Percentiles rank a stretch among this genome's conserved stretches.
Evolutionary conservation across 352 stramenopile genomes (phyloP).

Genomic region (Thraustochytrium sp.): DNA sequence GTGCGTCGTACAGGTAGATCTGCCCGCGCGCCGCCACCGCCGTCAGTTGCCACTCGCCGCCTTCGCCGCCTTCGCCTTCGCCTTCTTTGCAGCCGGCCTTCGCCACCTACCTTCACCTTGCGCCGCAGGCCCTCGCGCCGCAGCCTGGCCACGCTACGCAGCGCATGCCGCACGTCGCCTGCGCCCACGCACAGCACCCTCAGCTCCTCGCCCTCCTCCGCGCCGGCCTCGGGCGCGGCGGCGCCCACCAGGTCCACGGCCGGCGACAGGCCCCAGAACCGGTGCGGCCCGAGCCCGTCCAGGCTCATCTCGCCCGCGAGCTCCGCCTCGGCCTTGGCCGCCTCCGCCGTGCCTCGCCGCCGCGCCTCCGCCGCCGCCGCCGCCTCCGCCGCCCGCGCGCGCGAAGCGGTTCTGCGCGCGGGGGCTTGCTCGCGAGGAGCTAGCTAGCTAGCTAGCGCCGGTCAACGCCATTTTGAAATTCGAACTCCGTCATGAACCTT

Average conservation of each 20-base stretch:
- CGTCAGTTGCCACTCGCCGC: too few relatives aligned
- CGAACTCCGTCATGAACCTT: too few relatives aligned
- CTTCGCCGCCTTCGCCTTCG: too few relatives aligned
- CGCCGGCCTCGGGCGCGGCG: conserved; percentile 40
- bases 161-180: conserved; percentile 69
- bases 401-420: too few relatives aligned
- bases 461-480: too few relatives aligned
- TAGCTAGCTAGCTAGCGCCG: too few relatives aligned
- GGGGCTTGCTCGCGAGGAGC: too few relatives aligned
- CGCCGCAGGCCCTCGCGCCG: conserved; percentile 45
- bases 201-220: conserved; percentile 49
- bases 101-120: neutral
- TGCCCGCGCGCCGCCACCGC: too few relatives aligned
- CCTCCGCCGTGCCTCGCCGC: too few relatives aligned
- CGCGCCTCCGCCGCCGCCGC: too few relatives aligned
- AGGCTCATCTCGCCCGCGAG: neutral
- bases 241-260: conserved; percentile 59
- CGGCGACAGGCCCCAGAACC: conserved; percentile 72
- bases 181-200: conserved; percentile 61
- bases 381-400: too few relatives aligned
- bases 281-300: conserved; percentile 29
- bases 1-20: conserved; percentile 79
- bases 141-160: conserved; percentile 55
- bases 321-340: neutral
- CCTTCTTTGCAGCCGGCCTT: too few relatives aligned